phyloP scores from a whole-genome alignment of 768 basidiomycete genomes.

The Exidia glandulosa region DNA sequence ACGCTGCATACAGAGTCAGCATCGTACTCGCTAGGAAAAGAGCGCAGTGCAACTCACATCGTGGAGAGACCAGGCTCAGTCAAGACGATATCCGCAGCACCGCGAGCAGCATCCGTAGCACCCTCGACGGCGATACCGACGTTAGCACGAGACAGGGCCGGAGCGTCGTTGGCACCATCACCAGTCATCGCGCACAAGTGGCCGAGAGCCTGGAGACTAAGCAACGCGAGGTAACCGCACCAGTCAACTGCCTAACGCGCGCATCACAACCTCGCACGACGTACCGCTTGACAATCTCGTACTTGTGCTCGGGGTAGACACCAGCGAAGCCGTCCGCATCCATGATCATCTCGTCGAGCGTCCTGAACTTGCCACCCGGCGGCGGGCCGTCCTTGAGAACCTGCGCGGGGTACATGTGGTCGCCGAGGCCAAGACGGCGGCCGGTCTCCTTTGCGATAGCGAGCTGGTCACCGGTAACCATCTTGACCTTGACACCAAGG shows the following conservation, averaged over 20 bases:
- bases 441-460: slow-evolving; percentile 99
- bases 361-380: slow-evolving; percentile 71
- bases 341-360: slow-evolving; percentile 97
- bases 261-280: too few relatives aligned
- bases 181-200: slow-evolving; percentile 98
- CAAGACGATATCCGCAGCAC: slow-evolving; percentile 95
- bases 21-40: neutral
- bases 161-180: slow-evolving; percentile 98
- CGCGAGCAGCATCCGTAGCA: slow-evolving; percentile 97
- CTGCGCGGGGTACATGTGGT: slow-evolving; percentile 99
- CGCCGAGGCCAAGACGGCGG: slow-evolving; percentile 92
- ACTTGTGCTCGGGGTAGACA: slow-evolving; percentile 99
- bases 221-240: too few relatives aligned
- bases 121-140: slow-evolving; percentile 99
- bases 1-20: slow-evolving; percentile 28
- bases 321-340: slow-evolving; percentile 99
- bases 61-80: slow-evolving; percentile 98
- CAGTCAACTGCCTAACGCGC: neutral
- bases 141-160: slow-evolving; percentile 94
- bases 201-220: slow-evolving; percentile 90
- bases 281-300: slow-evolving; percentile 99
- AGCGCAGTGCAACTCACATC: slow-evolving; percentile 30
- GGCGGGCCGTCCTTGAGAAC: slow-evolving; percentile 96
- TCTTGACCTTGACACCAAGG: slow-evolving; percentile 97
- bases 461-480: slow-evolving; percentile 99